These are phyloP conservation scores for Naganishia antarctica DNA, from an alignment of 768 basidiomycete species.

Conservation along the genomic window DNA sequence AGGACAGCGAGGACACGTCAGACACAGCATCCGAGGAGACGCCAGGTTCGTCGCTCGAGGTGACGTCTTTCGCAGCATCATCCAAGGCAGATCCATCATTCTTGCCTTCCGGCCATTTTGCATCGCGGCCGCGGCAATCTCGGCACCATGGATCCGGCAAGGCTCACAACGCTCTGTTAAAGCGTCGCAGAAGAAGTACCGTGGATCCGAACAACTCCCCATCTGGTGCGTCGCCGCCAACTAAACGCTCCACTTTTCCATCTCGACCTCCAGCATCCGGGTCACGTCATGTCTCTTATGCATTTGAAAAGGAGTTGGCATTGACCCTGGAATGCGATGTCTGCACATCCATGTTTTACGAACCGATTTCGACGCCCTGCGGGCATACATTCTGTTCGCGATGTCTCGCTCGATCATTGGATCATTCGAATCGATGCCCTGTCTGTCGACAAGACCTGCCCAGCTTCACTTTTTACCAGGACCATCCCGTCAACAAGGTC, in stretches of 20 bases:
- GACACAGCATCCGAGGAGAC: slow-evolving; percentile 14
- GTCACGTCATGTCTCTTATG: slow-evolving; percentile 3
- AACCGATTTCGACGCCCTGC: slow-evolving; percentile 88
- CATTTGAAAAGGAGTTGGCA: slow-evolving; percentile 52
- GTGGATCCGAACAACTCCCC: not conserved
- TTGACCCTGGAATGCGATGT: slow-evolving; percentile 82
- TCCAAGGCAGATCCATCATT: not conserved
- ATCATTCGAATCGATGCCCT: slow-evolving; percentile 77
- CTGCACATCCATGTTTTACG: slow-evolving; percentile 74
- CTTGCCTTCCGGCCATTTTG: not conserved
- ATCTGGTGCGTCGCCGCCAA: slow-evolving; percentile 12
- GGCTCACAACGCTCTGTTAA: not conserved
- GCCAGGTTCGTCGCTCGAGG: slow-evolving; percentile 17
- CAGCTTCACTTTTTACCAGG: slow-evolving; percentile 69
- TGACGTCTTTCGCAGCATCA: not conserved
- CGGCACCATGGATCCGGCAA: not conserved
- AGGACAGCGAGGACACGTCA: slow-evolving; percentile 11
- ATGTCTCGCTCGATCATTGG: slow-evolving; percentile 84
- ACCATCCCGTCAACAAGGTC: slow-evolving; percentile 69
- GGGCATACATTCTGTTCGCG: slow-evolving; percentile 83
- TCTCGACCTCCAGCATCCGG: not conserved
- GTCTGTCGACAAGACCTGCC: slow-evolving; percentile 78
- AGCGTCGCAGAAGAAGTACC: slow-evolving; percentile 22
- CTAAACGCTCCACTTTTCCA: slow-evolving; percentile 3
- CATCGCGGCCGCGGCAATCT: slow-evolving; percentile 6